Percentiles rank a stretch among this genome's conserved stretches.
Evolutionary conservation across 768 basidiomycete species (phyloP).

Genomic region (Termitomyces titanicus): DNA sequence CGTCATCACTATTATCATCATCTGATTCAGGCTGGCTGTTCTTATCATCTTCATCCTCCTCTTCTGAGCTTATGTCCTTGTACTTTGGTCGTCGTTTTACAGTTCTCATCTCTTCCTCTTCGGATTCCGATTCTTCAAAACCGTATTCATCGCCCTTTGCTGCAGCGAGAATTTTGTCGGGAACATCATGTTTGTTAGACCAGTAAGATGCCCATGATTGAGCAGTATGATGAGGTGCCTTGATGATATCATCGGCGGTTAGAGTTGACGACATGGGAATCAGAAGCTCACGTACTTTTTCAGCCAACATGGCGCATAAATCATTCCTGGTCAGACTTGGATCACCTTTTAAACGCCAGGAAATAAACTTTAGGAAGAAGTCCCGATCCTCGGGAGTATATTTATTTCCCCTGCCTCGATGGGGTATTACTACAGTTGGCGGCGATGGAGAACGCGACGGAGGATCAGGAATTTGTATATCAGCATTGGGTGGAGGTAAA

Average conservation of each 20-base stretch:
- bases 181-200: conserved; percentile 60
- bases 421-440: conserved; percentile 46
- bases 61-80: conserved; percentile 31
- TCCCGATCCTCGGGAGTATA: conserved; percentile 66
- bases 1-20: conserved; percentile 33
- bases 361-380: conserved; percentile 64
- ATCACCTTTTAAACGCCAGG: conserved; percentile 56
- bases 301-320: conserved; percentile 49
- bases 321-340: conserved; percentile 49
- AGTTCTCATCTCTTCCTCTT: conserved; percentile 19
- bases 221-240: conserved; percentile 68
- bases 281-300: conserved; percentile 40
- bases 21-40: conserved; percentile 16
- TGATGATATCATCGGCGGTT: conserved; percentile 8
- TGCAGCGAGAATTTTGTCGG: conserved; percentile 58
- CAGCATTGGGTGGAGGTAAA: conserved; percentile 58
- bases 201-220: conserved; percentile 68
- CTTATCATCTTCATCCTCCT: conserved; percentile 24
- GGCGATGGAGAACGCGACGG: conserved; percentile 71
- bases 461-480: conserved; percentile 55
- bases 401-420: conserved; percentile 48
- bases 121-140: conserved; percentile 18
- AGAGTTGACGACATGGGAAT: conserved; percentile 7
- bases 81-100: conserved; percentile 27
- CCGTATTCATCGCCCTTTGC: conserved; percentile 31